phyloP scores from a whole-genome alignment of 345 rosid species.

The Adansonia digitata region DNA sequence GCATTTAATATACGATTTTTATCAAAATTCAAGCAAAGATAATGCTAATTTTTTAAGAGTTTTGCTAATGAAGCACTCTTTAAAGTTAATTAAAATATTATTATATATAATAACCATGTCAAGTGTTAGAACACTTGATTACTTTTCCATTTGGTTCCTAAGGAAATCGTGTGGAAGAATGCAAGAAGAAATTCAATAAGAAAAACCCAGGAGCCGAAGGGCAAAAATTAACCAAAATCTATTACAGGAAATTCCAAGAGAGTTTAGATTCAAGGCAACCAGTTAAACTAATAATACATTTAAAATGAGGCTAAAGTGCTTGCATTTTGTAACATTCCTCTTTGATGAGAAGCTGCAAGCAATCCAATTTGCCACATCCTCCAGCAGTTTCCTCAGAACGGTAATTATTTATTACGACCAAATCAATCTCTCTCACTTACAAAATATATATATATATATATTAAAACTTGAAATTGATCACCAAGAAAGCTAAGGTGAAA shows the following conservation, averaged over 20 bases:
- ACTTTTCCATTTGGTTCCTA: no score
- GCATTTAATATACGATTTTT: no score
- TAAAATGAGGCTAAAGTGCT: no score
- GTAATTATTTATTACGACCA: no score
- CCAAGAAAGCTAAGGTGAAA: not conserved
- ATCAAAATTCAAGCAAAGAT: no score
- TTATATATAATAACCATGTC: no score
- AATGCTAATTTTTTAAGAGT: no score
- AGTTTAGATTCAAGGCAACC: not conserved
- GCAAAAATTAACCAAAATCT: not conserved
- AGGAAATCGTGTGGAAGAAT: no score
- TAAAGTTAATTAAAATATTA: no score
- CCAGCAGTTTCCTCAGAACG: not conserved
- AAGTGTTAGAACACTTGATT: no score
- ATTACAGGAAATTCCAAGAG: not conserved
- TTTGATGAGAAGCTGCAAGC: not conserved
- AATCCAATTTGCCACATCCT: not conserved
- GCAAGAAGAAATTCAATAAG: no score
- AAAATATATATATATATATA: not conserved
- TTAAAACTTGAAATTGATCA: not conserved
- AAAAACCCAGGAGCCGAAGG: not conserved
- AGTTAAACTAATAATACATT: not conserved
- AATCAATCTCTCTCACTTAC: not conserved
- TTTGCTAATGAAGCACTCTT: no score
- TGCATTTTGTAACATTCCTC: not conserved